phyloP scores from a whole-genome alignment of 2,329 filamentous ascomycete species.

The Cryphonectria nitschkei region DNA sequence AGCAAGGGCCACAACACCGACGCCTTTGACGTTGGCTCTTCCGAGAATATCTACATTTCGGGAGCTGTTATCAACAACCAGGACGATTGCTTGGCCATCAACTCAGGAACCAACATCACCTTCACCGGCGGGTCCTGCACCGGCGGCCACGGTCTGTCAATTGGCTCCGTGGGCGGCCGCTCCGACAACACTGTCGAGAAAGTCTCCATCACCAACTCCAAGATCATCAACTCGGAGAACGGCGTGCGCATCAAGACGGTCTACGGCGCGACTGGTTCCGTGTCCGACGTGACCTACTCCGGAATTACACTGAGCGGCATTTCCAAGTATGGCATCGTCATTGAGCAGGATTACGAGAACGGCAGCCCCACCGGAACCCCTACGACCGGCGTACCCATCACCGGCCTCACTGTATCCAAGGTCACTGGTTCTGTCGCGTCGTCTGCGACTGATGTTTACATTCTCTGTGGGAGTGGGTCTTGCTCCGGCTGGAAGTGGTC shows the following conservation, averaged over 20 bases:
- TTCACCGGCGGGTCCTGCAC: conserved; percentile 50
- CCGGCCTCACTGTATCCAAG: conserved; percentile 47
- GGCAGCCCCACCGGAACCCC: conserved; percentile 50
- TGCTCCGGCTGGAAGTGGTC: conserved; percentile 59
- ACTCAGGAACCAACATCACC: conserved; percentile 54
- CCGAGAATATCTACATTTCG: conserved; percentile 53
- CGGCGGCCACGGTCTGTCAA: conserved; percentile 49
- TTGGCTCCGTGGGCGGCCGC: conserved; percentile 51
- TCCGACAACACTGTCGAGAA: conserved; percentile 55
- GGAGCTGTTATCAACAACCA: conserved; percentile 61
- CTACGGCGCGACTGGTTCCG: conserved; percentile 48
- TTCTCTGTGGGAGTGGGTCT: conserved; percentile 56
- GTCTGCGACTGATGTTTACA: conserved; percentile 49
- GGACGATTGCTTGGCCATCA: conserved; percentile 64
- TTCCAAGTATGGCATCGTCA: conserved; percentile 41
- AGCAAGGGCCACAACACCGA: conserved; percentile 56
- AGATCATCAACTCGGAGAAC: conserved; percentile 56
- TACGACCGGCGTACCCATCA: conserved; percentile 55
- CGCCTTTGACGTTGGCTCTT: conserved; percentile 59
- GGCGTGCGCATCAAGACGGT: conserved; percentile 57
- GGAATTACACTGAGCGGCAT: conserved; percentile 35
- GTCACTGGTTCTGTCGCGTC: conserved; percentile 48
- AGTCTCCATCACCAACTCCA: conserved; percentile 53
- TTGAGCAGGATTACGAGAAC: conserved; percentile 52
- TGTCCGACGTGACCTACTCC: conserved; percentile 43